A percentile compares a stretch with the other conserved stretches of the same genome.
phyloP scores from a whole-genome alignment of 176 grass and related monocot species.

The Guadua angustifolia region DNA sequence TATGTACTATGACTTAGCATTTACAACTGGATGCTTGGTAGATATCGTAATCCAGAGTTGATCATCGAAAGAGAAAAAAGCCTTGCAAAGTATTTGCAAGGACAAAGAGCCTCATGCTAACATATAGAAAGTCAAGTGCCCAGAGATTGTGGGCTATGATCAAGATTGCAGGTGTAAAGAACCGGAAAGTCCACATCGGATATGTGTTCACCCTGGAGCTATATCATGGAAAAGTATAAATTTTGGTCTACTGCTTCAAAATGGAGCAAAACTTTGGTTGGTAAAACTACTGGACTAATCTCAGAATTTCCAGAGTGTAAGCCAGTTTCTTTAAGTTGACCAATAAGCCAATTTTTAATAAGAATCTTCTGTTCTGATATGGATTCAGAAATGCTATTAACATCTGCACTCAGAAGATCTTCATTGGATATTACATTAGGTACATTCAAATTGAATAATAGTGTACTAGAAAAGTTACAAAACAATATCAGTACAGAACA shows the following conservation, averaged over 20 bases:
- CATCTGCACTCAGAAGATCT: slow-evolving; percentile 48
- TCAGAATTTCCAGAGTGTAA: slow-evolving; percentile 52
- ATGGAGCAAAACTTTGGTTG: slow-evolving; percentile 77
- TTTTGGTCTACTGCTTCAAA: slow-evolving; percentile 72
- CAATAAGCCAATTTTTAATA: slow-evolving; percentile 76
- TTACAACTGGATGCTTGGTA: too few species aligned
- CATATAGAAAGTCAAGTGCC: too few species aligned
- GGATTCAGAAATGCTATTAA: slow-evolving; percentile 52
- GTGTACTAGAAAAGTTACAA: neutral
- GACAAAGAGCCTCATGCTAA: too few species aligned
- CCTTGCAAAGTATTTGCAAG: too few species aligned
- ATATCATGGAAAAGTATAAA: too few species aligned
- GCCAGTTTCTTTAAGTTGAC: slow-evolving; percentile 66
- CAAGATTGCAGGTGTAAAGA: too few species aligned
- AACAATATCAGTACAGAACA: neutral
- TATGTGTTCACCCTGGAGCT: too few species aligned
- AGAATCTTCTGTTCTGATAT: slow-evolving; percentile 58
- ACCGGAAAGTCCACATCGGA: too few species aligned
- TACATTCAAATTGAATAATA: neutral
- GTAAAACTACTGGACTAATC: slow-evolving; percentile 60
- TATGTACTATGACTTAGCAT: too few species aligned
- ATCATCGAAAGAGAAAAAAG: too few species aligned
- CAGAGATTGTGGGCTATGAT: too few species aligned
- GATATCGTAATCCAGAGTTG: too few species aligned
- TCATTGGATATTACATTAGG: slow-evolving; percentile 36